phyloP scores from a whole-genome alignment of 768 basidiomycete genomes.

The Pleurotus djamor region DNA sequence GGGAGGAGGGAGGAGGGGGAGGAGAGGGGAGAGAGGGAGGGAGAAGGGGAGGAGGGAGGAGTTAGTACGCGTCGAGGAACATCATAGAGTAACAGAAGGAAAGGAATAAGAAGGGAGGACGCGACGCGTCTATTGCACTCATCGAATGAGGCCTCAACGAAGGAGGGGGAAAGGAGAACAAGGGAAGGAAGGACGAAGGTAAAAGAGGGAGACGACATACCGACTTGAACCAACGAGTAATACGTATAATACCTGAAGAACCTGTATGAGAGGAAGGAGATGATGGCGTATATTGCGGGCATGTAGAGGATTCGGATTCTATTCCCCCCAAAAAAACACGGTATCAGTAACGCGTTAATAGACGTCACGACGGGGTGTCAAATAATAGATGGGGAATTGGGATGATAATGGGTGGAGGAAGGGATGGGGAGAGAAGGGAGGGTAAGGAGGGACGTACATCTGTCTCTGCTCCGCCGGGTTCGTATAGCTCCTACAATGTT shows the following conservation, averaged over 20 bases:
- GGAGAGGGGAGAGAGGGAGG: no score
- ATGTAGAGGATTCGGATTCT: not conserved
- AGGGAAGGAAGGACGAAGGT: not conserved
- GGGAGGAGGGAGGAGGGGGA: no score
- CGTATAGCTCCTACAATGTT: conserved; percentile 76
- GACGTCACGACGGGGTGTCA: no score
- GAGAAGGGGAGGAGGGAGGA: no score
- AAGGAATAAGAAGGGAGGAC: no score
- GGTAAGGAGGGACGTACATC: conserved; percentile 46
- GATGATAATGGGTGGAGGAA: not conserved
- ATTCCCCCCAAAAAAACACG: no score
- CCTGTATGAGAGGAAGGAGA: not conserved
- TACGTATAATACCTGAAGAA: not conserved
- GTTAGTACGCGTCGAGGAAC: no score
- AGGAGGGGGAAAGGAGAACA: not conserved
- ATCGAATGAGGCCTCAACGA: not conserved
- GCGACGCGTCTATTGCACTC: no score
- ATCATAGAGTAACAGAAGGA: no score
- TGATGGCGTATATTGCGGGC: not conserved
- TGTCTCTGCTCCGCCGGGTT: conserved; percentile 76
- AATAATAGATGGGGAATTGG: no score
- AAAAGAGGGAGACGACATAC: not conserved
- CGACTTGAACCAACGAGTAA: not conserved
- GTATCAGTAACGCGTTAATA: not conserved
- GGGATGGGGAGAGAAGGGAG: not conserved